phyloP scores from a whole-genome alignment of 257 asterid species.

The Solanum habrochaites region DNA sequence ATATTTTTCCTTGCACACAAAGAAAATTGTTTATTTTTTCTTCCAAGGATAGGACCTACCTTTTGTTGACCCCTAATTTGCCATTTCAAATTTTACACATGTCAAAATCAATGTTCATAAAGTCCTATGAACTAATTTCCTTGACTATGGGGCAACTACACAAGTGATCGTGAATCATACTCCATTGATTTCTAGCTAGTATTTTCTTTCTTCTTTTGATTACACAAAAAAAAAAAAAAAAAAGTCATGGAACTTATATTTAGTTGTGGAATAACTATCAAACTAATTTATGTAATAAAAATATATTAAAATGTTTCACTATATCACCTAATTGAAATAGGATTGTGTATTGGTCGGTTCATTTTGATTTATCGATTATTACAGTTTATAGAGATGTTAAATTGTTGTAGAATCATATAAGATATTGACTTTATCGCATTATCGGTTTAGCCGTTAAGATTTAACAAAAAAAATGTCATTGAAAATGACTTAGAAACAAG shows the following conservation, averaged over 20 bases:
- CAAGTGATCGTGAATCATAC: background rate
- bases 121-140: background rate
- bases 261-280: background rate
- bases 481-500: no score
- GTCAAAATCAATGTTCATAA: background rate
- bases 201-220: background rate
- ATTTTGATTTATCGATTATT: fast-evolving
- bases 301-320: background rate
- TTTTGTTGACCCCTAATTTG: background rate
- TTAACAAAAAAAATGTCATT: background rate
- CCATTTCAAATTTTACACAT: background rate
- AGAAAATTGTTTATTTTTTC: background rate
- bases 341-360: no score
- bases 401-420: no score
- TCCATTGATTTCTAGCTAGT: background rate
- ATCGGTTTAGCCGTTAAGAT: background rate
- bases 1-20: background rate
- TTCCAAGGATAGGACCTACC: background rate
- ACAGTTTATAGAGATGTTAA: background rate
- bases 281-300: background rate
- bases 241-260: background rate
- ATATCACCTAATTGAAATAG: background rate
- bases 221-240: background rate
- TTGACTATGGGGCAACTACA: background rate
- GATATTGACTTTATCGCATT: no score